phyloP scores from a whole-genome alignment of 139 green algal species.

The Chlorella sp. region DNA sequence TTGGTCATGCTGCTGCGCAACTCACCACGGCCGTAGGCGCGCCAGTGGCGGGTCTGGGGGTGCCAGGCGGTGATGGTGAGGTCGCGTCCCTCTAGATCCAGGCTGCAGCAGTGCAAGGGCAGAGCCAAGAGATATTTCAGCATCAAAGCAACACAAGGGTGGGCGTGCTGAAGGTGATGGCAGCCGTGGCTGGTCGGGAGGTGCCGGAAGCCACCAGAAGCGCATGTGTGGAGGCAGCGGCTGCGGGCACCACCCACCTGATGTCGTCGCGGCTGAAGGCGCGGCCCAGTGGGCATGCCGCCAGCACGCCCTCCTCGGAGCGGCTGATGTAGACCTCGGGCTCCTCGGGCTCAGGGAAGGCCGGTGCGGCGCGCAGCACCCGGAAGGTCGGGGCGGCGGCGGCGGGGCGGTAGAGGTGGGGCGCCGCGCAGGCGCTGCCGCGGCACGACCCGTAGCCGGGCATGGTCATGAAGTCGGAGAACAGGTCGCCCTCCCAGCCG shows the following conservation, averaged over 20 bases:
- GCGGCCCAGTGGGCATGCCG: background rate
- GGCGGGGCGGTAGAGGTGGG: background rate
- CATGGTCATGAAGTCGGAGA: background rate
- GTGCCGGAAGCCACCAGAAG: background rate
- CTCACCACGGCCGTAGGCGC: background rate
- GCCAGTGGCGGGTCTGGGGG: slow-evolving; percentile 8
- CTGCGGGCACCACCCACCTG: background rate
- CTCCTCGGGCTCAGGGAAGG: background rate
- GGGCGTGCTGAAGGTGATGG: too few species aligned
- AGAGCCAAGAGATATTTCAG: too few species aligned
- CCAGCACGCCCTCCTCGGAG: background rate
- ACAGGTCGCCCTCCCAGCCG: background rate
- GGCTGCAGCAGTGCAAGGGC: slow-evolving; percentile 2
- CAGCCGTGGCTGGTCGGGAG: background rate
- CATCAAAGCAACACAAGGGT: too few species aligned
- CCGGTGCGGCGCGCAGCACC: slow-evolving; percentile 5
- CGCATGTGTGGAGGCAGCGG: background rate
- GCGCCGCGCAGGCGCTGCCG: background rate
- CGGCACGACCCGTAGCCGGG: background rate
- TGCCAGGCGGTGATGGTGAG: slow-evolving; percentile 23
- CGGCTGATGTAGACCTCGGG: slow-evolving; percentile 17
- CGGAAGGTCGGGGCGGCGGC: background rate
- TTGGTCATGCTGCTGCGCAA: background rate
- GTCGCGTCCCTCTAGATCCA: background rate
- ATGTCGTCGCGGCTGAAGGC: slow-evolving; percentile 2